Conservation (phyloP, 148 eudicot species). For the Euryodendron excelsum region DNA sequence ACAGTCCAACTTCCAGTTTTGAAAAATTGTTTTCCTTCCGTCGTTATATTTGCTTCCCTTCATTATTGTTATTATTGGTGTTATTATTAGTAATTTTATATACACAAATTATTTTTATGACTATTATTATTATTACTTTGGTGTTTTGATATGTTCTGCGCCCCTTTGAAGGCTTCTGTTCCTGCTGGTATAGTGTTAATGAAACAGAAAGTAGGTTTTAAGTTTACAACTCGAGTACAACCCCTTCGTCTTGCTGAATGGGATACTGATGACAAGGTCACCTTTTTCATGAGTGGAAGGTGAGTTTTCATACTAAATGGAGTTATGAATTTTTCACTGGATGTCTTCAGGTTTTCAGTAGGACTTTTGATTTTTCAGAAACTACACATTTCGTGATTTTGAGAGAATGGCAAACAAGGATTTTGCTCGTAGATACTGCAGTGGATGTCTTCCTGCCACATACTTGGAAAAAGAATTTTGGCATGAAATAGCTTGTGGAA, state of each 20-base stretch:
- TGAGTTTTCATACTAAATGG: slow-evolving; percentile 28
- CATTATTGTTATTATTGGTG: neutral
- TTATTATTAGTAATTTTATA: no score
- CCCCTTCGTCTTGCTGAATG: slow-evolving; percentile 99
- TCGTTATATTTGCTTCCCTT: neutral
- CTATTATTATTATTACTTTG: neutral
- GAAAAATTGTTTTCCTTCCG: neutral
- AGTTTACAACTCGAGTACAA: slow-evolving; percentile 91
- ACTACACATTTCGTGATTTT: slow-evolving; percentile 85
- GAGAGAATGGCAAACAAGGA: slow-evolving; percentile 99
- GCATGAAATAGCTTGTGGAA: slow-evolving; percentile 92
- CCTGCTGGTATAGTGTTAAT: slow-evolving; percentile 91
- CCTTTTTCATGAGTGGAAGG: slow-evolving; percentile 98
- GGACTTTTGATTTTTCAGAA: slow-evolving; percentile 47
- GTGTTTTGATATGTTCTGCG: neutral
- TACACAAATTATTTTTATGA: no score
- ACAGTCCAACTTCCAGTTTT: neutral
- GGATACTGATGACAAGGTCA: slow-evolving; percentile 91
- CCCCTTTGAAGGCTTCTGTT: slow-evolving; percentile 80
- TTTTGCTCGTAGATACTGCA: slow-evolving; percentile 83
- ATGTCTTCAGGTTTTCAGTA: slow-evolving; percentile 22
- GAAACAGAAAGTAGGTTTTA: slow-evolving; percentile 88
- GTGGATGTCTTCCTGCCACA: slow-evolving; percentile 82
- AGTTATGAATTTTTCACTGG: slow-evolving; percentile 5
- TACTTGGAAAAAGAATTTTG: slow-evolving; percentile 97